Percentiles rank a stretch among this genome's conserved stretches.
phyloP scores from a whole-genome alignment of 352 stramenopile genomes.

The Aphanomyces invadans region DNA sequence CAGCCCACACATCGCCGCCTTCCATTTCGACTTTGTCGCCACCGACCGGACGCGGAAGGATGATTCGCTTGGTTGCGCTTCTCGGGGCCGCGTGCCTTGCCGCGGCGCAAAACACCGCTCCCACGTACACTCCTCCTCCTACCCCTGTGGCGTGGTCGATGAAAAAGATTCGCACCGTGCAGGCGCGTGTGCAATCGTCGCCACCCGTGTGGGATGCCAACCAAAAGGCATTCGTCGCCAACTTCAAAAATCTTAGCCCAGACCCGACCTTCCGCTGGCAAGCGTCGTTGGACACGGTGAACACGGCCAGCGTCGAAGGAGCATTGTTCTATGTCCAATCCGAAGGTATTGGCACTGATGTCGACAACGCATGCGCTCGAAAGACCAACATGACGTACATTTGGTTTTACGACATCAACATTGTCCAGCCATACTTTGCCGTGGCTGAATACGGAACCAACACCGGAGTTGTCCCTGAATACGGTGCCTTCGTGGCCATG shows the following conservation, averaged over 20 bases:
- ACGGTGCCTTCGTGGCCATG: constrained; percentile 50
- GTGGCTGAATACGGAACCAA: constrained; percentile 51
- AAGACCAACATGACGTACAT: constrained; percentile 68
- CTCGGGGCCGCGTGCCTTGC: neutral
- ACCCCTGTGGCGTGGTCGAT: constrained; percentile 12
- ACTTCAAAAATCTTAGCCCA: neutral
- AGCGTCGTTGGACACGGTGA: constrained; percentile 54
- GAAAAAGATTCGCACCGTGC: constrained; percentile 2
- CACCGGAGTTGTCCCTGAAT: constrained; percentile 34
- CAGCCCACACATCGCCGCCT: neutral
- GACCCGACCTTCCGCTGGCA: constrained; percentile 42
- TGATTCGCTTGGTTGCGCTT: constrained; percentile 13
- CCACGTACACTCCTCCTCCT: neutral
- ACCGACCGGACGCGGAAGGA: constrained; percentile 6
- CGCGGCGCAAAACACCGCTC: neutral
- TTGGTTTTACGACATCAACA: constrained; percentile 58
- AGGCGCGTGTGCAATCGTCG: constrained; percentile 17
- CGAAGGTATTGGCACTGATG: constrained; percentile 49
- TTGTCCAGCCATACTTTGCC: constrained; percentile 61
- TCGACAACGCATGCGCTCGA: constrained; percentile 38
- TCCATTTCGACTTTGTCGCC: constrained; percentile 14
- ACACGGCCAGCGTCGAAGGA: constrained; percentile 62
- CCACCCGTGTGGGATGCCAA: neutral
- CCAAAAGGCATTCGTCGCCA: neutral
- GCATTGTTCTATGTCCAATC: constrained; percentile 74